Evolutionary conservation across 306 rosid genomes (phyloP).

Genomic region (Begonia loranthoides): DNA sequence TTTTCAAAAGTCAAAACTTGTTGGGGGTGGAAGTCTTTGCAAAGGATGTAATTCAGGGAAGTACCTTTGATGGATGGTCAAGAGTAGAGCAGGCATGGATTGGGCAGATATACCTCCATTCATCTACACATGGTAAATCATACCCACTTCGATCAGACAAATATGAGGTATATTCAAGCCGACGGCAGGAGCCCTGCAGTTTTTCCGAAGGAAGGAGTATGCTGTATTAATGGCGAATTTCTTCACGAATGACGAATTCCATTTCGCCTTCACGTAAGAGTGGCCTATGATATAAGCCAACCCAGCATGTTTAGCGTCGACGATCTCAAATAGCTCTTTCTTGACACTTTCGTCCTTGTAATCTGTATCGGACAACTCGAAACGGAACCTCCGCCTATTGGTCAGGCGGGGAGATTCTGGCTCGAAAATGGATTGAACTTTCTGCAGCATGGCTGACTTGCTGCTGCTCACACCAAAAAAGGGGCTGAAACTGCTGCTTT

Average conservation of each 20-base stretch:
- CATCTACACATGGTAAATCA: conserved; percentile 53
- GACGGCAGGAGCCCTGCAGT: conserved; percentile 71
- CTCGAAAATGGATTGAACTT: conserved; percentile 59
- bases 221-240: conserved; percentile 44
- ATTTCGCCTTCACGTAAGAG: conserved; percentile 61
- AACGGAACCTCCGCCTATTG: conserved; percentile 32
- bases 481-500: conserved; percentile 24
- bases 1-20: too few relatives aligned
- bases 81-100: too few relatives aligned
- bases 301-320: conserved; percentile 77
- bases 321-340: conserved; percentile 76
- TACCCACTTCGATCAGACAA: conserved; percentile 78
- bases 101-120: too few relatives aligned
- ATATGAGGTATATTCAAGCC: conserved; percentile 76
- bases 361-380: conserved; percentile 38
- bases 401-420: conserved; percentile 51
- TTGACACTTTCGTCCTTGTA: conserved; percentile 49
- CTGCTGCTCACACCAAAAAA: conserved; percentile 36
- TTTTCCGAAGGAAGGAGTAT: conserved; percentile 75
- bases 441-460: conserved; percentile 51
- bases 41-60: too few relatives aligned
- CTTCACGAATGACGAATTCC: conserved; percentile 53
- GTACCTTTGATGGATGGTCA: too few relatives aligned
- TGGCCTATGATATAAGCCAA: conserved; percentile 70
- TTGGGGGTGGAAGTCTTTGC: too few relatives aligned